Conservation (phyloP, 2,329 filamentous ascomycete species). For the Myrmaecium sp. region DNA sequence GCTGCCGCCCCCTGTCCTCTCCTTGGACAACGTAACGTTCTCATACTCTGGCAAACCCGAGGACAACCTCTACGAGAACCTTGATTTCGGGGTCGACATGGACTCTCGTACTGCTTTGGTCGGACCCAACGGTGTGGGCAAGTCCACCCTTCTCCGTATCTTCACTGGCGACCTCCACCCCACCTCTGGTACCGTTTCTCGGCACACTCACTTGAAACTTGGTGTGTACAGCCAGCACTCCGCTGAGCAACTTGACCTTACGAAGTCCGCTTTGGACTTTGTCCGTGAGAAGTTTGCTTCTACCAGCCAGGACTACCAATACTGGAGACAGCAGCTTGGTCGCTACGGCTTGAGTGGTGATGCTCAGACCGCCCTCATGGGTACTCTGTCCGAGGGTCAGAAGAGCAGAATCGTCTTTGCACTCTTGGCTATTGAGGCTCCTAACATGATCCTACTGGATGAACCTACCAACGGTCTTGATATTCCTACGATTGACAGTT, state of each 20-base stretch:
- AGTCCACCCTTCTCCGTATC: constrained; percentile 86
- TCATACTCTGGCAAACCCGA: constrained; percentile 81
- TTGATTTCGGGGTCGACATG: constrained; percentile 99
- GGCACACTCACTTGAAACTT: constrained; percentile 96
- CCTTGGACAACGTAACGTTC: constrained; percentile 95
- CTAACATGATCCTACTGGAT: constrained; percentile 96
- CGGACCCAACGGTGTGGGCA: constrained; percentile 97
- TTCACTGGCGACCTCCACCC: constrained; percentile 93
- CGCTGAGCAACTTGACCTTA: constrained; percentile 92
- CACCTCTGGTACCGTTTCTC: constrained; percentile 62
- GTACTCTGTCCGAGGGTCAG: constrained; percentile 92
- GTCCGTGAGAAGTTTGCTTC: constrained; percentile 85
- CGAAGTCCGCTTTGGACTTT: constrained; percentile 94
- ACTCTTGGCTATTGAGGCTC: constrained; percentile 79
- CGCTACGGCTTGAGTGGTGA: constrained; percentile 88
- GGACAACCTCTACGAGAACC: constrained; percentile 89
- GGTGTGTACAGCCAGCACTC: constrained; percentile 98
- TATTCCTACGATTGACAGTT: constrained; percentile 93
- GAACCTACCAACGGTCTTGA: constrained; percentile 99
- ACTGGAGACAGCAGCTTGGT: constrained; percentile 96
- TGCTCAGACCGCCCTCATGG: constrained; percentile 91
- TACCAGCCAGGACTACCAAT: constrained; percentile 94
- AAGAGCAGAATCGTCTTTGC: constrained; percentile 98
- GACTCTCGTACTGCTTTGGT: constrained; percentile 94
- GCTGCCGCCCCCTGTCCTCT: constrained; percentile 90